Evolutionary conservation across 495 filamentous ascomycete species (phyloP).

Genomic region (Penicillium pancosmium): DNA sequence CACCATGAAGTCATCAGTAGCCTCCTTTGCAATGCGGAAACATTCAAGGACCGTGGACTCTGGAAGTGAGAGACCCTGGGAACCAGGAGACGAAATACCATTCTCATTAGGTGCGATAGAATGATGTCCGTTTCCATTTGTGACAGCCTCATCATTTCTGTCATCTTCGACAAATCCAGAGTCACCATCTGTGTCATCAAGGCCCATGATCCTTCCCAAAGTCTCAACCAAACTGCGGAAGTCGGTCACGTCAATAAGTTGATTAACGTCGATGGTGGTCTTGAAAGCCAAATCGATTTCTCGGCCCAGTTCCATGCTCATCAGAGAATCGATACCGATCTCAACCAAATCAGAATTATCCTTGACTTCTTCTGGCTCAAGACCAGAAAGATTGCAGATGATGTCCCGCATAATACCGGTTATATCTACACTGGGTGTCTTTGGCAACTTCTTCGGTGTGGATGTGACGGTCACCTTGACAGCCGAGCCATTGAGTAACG

Average conservation of each 20-base stretch:
- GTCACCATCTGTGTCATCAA: not conserved
- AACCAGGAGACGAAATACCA: not conserved
- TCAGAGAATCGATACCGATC: constrained; percentile 54
- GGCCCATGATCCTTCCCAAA: not conserved
- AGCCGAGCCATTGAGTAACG: not conserved
- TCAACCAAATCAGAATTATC: constrained; percentile 38
- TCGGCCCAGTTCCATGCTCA: constrained; percentile 52
- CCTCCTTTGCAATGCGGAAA: constrained; percentile 2
- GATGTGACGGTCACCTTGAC: not conserved
- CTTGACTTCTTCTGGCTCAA: constrained; percentile 37
- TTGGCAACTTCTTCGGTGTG: not conserved
- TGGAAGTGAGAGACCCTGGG: not conserved
- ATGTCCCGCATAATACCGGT: constrained; percentile 13
- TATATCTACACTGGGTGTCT: not conserved
- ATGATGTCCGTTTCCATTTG: not conserved
- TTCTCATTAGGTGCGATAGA: not conserved
- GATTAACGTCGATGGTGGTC: constrained; percentile 25
- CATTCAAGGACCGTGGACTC: not conserved
- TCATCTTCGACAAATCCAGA: not conserved
- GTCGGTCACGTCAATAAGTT: constrained; percentile 31
- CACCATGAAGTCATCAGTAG: constrained; percentile 3
- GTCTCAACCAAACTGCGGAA: constrained; percentile 2
- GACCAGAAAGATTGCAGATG: constrained; percentile 36
- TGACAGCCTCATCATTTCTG: not conserved
- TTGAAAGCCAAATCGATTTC: constrained; percentile 47